Percentiles rank a stretch among this genome's conserved stretches.
phyloP scores from a whole-genome alignment of 116 monocot genomes.

The Thalassia testudinum region DNA sequence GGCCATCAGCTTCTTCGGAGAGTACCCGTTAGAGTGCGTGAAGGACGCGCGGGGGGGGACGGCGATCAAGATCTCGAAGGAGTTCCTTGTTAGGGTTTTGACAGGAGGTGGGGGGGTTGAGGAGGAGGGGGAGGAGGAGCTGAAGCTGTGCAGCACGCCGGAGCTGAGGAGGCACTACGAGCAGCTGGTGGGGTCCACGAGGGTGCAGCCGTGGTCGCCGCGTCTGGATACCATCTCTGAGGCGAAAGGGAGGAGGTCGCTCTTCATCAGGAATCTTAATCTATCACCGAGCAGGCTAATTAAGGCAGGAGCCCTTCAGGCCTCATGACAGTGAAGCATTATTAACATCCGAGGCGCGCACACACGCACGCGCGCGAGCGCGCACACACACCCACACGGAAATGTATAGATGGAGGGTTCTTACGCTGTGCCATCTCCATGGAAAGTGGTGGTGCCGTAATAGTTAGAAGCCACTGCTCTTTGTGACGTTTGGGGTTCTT shows the following conservation, averaged over 20 bases:
- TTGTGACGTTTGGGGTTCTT: too few relatives aligned
- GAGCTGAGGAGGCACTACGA: slow-evolving; percentile 84
- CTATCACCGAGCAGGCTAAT: neutral
- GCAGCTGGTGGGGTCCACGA: slow-evolving; percentile 59
- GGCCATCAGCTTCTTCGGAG: slow-evolving; percentile 3
- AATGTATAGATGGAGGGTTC: too few relatives aligned
- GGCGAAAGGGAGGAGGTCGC: neutral
- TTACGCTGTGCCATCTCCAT: too few relatives aligned
- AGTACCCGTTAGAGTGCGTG: slow-evolving; percentile 42
- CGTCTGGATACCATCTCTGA: slow-evolving; percentile 69
- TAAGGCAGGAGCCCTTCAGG: too few relatives aligned
- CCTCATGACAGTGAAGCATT: too few relatives aligned
- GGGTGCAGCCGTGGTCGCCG: slow-evolving; percentile 68
- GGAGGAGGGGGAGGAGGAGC: slow-evolving; percentile 9
- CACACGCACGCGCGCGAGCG: too few relatives aligned
- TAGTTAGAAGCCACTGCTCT: too few relatives aligned
- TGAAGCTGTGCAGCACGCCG: slow-evolving; percentile 55
- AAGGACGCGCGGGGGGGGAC: slow-evolving; percentile 30
- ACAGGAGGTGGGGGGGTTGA: neutral
- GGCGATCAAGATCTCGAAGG: slow-evolving; percentile 50
- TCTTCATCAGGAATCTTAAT: neutral
- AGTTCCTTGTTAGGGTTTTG: slow-evolving; percentile 38
- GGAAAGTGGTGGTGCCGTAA: too few relatives aligned
- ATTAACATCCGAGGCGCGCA: too few relatives aligned
- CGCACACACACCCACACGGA: too few relatives aligned